Evolutionary conservation across 2,329 filamentous ascomycete genomes (phyloP), one percentile per base, ranked within the genome.

Genomic region (Aspergillus flavus): DNA sequence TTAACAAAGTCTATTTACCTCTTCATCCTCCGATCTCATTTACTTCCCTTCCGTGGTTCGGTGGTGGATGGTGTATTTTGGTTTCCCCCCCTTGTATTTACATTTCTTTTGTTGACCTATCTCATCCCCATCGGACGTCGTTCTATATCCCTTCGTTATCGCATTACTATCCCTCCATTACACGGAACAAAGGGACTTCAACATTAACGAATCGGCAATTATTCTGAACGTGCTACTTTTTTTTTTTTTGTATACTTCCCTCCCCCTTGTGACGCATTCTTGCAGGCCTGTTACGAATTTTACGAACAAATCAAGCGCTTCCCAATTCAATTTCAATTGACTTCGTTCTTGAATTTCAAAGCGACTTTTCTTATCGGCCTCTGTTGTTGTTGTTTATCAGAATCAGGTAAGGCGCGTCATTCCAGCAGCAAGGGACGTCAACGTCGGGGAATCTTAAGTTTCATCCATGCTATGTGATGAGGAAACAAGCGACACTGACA

Each of bases 131-230:
- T 30, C 48, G 48, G 48, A 52, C 48, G 19, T 32, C 16, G 26
- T 52, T 52, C 26, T 52, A 52, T 59, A 68, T 68, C 64, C 71
- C 64, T 69, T 72, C 68, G 56, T 71, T 68, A 68, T 67, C 67
- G 62, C 60, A 66, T 64, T 65, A 50, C n/a, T 65, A 50, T 57
- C 57, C 56, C 28, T 56, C 68, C 60, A 32, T 64, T 63, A 53
- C 45, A 58, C 53, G 57, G 43, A 30, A 45, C 55, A 58, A 41
- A 56, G 62, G 56, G 53, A 41, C 39, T 52, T 62, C 61, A 61
- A 28, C 68, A 57, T 57, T 64, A 58, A 64, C 62, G 61, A 66
- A 67, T 60, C 60, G 62, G 64, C 65, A 57, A 62, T 64, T 60
- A 45, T 39, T 57, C 50, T 62, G 60, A 45, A 65, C 65, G 57